A percentile compares a stretch with the other conserved stretches of the same genome.
These are phyloP conservation scores for Melocanna baccifera DNA, from an alignment of 176 grass and related monocot genomes.

Conservation along the genomic window DNA sequence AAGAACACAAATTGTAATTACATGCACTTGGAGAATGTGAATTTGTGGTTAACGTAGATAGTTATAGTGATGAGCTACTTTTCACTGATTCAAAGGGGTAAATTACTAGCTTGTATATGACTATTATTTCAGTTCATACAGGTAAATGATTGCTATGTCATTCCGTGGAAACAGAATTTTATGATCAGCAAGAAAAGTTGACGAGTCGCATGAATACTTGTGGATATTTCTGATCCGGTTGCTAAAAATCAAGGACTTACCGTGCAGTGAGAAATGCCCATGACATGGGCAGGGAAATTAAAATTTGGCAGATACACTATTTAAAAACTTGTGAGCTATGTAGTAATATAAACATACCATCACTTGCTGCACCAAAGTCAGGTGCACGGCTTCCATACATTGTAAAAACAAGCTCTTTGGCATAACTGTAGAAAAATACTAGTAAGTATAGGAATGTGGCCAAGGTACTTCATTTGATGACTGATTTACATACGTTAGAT, in stretches of 20 bases:
- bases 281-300: neutral
- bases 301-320: slow-evolving; percentile 19
- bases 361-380: slow-evolving; percentile 91
- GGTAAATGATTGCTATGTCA: neutral
- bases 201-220: neutral
- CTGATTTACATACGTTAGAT: slow-evolving; percentile 69
- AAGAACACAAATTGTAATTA: neutral
- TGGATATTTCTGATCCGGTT: neutral
- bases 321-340: neutral
- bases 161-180: neutral
- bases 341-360: slow-evolving; percentile 53
- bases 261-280: neutral
- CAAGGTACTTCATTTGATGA: neutral
- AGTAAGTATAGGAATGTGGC: neutral
- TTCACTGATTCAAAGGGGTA: neutral
- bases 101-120: slow-evolving; percentile 11
- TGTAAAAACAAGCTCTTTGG: slow-evolving; percentile 79
- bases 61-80: neutral
- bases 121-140: neutral
- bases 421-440: slow-evolving; percentile 60
- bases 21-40: neutral
- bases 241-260: neutral
- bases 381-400: slow-evolving; percentile 78
- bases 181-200: neutral
- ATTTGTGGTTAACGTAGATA: neutral